Percentiles rank a stretch among this genome's conserved stretches.
Conservation (phyloP, 1,139 yeast genomes). For the Nematodospora anomalae region DNA sequence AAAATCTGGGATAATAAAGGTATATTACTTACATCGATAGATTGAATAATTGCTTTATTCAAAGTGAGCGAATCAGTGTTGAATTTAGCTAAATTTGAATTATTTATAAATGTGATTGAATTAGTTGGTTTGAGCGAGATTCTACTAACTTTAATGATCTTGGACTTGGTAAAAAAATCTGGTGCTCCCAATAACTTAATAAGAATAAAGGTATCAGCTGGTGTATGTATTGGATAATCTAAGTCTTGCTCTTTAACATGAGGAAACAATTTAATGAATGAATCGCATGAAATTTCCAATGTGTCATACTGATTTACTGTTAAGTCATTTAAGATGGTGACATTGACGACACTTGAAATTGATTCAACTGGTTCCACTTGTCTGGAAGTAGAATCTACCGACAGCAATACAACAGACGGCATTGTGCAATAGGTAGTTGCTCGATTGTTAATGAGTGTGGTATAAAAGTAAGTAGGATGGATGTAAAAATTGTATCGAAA, state of each 20-base stretch:
- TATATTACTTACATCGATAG: constrained; percentile 27
- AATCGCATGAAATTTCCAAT: constrained; percentile 36
- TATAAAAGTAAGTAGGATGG: background rate
- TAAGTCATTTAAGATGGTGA: constrained; percentile 35
- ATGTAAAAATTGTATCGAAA: no score
- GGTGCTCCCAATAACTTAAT: constrained; percentile 49
- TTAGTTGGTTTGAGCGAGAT: constrained; percentile 25
- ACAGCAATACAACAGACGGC: constrained; percentile 13
- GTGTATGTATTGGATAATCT: constrained; percentile 10
- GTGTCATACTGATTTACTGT: constrained; percentile 26
- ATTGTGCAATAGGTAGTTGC: constrained; percentile 4
- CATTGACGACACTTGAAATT: constrained; percentile 26
- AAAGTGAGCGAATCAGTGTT: constrained; percentile 36
- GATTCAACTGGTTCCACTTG: constrained; percentile 3
- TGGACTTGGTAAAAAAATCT: constrained; percentile 35
- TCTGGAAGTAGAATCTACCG: background rate
- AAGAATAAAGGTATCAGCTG: constrained; percentile 24
- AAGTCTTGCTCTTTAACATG: constrained; percentile 10
- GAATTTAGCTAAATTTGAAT: constrained; percentile 32
- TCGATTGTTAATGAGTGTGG: background rate
- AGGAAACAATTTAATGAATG: constrained; percentile 36
- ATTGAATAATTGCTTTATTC: constrained; percentile 31
- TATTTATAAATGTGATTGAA: constrained; percentile 40
- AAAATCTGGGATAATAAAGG: constrained; percentile 34
- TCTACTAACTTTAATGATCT: constrained; percentile 36